A percentile compares a stretch with the other conserved stretches of the same genome.
phyloP scores from a whole-genome alignment of 768 basidiomycete genomes.

The Suillus variegatus region DNA sequence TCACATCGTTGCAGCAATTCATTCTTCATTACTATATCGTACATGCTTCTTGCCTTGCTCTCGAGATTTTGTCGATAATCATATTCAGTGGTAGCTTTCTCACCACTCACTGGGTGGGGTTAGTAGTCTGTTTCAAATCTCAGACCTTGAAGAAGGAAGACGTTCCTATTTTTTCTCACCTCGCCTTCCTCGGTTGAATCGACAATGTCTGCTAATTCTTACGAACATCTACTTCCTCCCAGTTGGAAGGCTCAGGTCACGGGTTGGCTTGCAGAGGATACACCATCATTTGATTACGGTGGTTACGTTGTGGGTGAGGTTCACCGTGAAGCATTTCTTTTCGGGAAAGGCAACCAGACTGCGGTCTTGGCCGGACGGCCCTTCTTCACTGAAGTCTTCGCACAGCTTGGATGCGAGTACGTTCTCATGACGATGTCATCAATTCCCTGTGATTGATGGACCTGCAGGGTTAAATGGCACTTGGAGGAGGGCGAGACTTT shows the following conservation, averaged over 20 bases:
- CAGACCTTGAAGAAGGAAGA: not conserved
- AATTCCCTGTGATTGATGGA: not conserved
- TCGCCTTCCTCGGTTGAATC: not conserved
- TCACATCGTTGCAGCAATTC: not conserved
- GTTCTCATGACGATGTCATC: constrained; percentile 34
- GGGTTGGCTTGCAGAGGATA: constrained; percentile 89
- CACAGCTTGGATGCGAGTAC: constrained; percentile 86
- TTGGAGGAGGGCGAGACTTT: constrained; percentile 81
- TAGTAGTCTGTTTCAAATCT: not conserved
- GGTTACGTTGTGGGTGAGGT: constrained; percentile 96
- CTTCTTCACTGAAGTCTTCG: constrained; percentile 93
- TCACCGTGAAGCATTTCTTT: constrained; percentile 79
- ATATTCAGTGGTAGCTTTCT: not conserved
- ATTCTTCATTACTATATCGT: not conserved
- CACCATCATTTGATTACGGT: constrained; percentile 94
- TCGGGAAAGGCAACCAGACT: constrained; percentile 82
- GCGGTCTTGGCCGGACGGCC: constrained; percentile 92
- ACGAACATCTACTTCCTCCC: constrained; percentile 82
- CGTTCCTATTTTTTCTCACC: not conserved
- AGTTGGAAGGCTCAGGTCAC: constrained; percentile 86
- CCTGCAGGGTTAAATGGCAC: constrained; percentile 88
- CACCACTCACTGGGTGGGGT: not conserved
- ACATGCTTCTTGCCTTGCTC: not conserved
- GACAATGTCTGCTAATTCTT: constrained; percentile 24
- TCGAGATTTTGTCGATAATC: not conserved